phyloP scores from a whole-genome alignment of 495 filamentous ascomycete species.

The Cercophora newfieldiana region DNA sequence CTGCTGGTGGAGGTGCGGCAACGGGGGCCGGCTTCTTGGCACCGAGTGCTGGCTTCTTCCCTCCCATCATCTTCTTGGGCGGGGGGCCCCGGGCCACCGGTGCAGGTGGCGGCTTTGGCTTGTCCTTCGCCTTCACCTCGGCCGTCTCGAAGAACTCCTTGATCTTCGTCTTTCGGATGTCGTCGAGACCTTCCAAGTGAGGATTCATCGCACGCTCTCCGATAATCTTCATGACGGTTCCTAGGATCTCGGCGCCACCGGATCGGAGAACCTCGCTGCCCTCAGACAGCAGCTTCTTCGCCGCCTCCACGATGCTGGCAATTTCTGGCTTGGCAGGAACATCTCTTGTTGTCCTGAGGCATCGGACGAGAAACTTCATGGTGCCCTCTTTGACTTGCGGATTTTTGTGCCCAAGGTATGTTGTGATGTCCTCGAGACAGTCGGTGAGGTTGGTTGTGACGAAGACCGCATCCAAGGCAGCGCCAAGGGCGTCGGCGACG shows the following conservation, averaged over 20 bases:
- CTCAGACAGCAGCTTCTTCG: constrained; percentile 86
- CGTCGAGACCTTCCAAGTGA: constrained; percentile 91
- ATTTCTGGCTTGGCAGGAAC: constrained; percentile 82
- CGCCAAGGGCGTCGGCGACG: constrained; percentile 82
- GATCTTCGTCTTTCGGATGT: constrained; percentile 93
- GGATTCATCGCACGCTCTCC: constrained; percentile 96
- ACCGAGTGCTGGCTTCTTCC: constrained; percentile 40
- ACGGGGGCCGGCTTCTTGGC: constrained; percentile 51
- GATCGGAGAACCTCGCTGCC: constrained; percentile 80
- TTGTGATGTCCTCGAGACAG: constrained; percentile 82
- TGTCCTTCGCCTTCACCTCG: constrained; percentile 95
- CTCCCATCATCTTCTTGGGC: constrained; percentile 45
- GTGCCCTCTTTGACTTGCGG: constrained; percentile 95
- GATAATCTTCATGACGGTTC: constrained; percentile 98
- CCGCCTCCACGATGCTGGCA: constrained; percentile 79
- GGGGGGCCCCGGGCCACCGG: constrained; percentile 60
- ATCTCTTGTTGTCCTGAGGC: constrained; percentile 77
- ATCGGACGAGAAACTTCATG: constrained; percentile 85
- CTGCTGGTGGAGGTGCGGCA: constrained; percentile 39
- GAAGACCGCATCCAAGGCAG: constrained; percentile 87
- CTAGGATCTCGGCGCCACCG: constrained; percentile 86
- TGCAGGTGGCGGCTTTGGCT: constrained; percentile 78
- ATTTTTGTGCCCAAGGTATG: constrained; percentile 90
- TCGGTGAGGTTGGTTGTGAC: constrained; percentile 74
- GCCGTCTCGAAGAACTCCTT: constrained; percentile 93